phyloP scores from a whole-genome alignment of 192 early-diverging fungal species.

The Coemansia furcata region DNA sequence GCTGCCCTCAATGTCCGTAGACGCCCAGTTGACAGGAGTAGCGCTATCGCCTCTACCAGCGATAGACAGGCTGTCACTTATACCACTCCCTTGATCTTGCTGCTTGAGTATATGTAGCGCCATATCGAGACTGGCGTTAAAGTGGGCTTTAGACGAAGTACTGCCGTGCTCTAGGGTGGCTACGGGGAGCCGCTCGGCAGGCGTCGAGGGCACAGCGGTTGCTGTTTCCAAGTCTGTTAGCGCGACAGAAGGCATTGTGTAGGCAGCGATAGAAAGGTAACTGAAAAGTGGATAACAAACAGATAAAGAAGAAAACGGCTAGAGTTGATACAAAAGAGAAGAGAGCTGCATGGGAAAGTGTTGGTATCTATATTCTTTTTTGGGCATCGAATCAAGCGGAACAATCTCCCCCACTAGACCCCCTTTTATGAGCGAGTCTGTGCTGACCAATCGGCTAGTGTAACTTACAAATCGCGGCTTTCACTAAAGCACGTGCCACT shows the following conservation, averaged over 20 bases:
- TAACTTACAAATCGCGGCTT: not conserved
- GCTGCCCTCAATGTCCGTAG: conserved; percentile 8
- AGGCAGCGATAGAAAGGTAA: not conserved
- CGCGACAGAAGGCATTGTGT: conserved; percentile 7
- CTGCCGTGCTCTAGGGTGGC: conserved; percentile 9
- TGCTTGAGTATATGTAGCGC: conserved; percentile 39
- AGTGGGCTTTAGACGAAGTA: conserved; percentile 32
- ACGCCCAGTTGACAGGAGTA: conserved; percentile 34
- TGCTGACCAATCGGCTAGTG: conserved; percentile 3
- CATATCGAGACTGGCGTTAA: conserved; percentile 50
- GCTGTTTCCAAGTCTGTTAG: conserved; percentile 24
- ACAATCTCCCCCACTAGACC: not conserved
- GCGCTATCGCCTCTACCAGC: conserved; percentile 6
- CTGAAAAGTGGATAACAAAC: not conserved
- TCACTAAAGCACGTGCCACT: not conserved
- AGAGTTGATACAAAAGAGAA: conserved; percentile 2
- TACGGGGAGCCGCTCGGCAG: conserved; percentile 14
- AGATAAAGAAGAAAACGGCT: not conserved
- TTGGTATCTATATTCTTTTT: not conserved
- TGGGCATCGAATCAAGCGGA: not conserved
- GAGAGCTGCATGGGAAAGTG: not conserved
- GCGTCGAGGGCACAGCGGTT: conserved; percentile 41
- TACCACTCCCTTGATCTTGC: conserved; percentile 9
- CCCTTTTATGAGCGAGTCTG: not conserved
- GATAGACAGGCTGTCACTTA: not conserved